Base-by-base conservation (phyloP, 192 early-diverging fungal species). In the Jimgerdemannia lactiflua region DNA sequence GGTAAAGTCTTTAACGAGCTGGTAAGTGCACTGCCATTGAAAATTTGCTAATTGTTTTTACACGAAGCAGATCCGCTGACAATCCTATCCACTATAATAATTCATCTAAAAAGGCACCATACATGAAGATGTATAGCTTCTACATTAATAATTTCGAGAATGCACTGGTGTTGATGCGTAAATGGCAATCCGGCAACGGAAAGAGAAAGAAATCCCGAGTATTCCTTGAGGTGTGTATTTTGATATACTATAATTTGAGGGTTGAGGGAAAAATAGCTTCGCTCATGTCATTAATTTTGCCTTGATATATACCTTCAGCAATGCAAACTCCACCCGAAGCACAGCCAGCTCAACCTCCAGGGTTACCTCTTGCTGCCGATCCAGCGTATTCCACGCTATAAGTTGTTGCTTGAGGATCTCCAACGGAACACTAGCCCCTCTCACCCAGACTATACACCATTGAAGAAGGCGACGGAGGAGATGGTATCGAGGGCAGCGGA, bases 341-440 rank as follows among this genome's bases (percentile, higher is more conserved):
- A 95, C 70, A 85, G 86, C 41, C 95, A 97, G 78, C 87, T 97
- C 74, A 92, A 86, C 44, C 89, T 98, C 8, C 91, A 95, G 72
- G 89, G 93, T 6, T 96, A 92, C 79, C 80, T 98, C 68, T 88
- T 96, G 59, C 80, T 96, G 39, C 96, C 96, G 0, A 89, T 97
- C 4, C 96, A 98, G 80, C 90, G 96, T 7, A 86, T 98, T 67
- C 95, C 95, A 14, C 92, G 95, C 71, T 98, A 97, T 81, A 90
- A 91, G 73, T 76, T 98, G 73, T 86, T 97, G 67, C 83, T 95
- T 9, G 86, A 90, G 59, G 89, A 92, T 65, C 80, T 98, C 11
- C 83, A 94, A 2, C 82, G 87, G 74, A 82, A 87, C 81, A 96
- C 95, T 1, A 87, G 89, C 14, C 70, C 71, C 0, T 83, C 80